These are phyloP conservation scores for Sugiyamaella marilandica DNA, from an alignment of 805 yeast species.

Conservation along the genomic window DNA sequence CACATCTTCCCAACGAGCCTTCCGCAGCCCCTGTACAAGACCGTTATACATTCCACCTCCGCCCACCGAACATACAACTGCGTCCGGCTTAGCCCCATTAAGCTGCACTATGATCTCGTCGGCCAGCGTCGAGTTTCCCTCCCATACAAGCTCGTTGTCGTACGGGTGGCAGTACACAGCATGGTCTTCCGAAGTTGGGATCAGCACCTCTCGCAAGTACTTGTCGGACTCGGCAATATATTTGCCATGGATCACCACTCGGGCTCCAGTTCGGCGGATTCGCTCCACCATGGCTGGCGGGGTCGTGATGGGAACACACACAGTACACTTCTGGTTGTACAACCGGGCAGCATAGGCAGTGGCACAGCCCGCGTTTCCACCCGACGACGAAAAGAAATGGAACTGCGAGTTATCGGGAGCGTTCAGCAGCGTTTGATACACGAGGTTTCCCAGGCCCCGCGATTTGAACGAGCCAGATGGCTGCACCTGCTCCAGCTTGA, in stretches of 20 bases:
- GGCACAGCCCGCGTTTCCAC: conserved; percentile 97
- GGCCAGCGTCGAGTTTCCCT: conserved; percentile 93
- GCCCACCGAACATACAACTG: conserved; percentile 88
- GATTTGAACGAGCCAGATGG: conserved; percentile 93
- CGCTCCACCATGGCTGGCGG: conserved; percentile 43
- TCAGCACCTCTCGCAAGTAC: conserved; percentile 72
- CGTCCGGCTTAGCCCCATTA: conserved; percentile 59
- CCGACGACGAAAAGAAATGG: conserved; percentile 79
- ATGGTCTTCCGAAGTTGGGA: conserved; percentile 46
- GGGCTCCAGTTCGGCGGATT: conserved; percentile 48
- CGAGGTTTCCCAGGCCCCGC: conserved; percentile 91
- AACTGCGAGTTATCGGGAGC: conserved; percentile 39
- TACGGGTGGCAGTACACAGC: conserved; percentile 89
- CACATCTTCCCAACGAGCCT: conserved; percentile 39
- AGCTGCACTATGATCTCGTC: conserved; percentile 76
- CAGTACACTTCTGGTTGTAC: conserved; percentile 53
- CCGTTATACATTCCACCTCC: conserved; percentile 96
- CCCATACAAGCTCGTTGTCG: conserved; percentile 87
- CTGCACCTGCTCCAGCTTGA: conserved; percentile 80
- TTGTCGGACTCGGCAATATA: conserved; percentile 74
- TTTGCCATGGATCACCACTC: conserved; percentile 60
- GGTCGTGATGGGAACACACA: conserved; percentile 52
- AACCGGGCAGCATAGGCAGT: conserved; percentile 85
- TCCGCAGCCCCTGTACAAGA: conserved; percentile 73
- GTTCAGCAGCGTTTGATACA: conserved; percentile 48